phyloP scores from a whole-genome alignment of 2,329 filamentous ascomycete species.

The Aspergillus neoniger region DNA sequence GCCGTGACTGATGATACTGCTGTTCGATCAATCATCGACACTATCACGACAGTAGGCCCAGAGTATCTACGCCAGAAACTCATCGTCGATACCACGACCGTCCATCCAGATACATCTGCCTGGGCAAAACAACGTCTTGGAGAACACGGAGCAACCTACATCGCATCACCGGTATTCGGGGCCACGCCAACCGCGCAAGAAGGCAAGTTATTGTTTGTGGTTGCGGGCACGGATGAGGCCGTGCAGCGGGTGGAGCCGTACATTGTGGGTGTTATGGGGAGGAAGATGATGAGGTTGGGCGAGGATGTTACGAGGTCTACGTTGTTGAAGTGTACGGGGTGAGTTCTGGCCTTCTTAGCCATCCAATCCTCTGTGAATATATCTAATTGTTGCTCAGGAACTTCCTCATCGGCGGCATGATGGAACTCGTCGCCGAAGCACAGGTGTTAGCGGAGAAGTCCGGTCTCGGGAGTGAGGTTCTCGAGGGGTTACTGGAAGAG shows the following conservation, averaged over 20 bases:
- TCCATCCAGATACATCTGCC: not conserved
- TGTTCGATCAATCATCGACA: not conserved
- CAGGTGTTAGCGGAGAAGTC: conserved; percentile 36
- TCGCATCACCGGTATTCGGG: not conserved
- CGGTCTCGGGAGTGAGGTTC: conserved; percentile 23
- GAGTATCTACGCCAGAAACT: not conserved
- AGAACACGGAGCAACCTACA: not conserved
- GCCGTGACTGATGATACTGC: not conserved
- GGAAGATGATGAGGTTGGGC: conserved; percentile 3
- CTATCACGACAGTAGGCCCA: not conserved
- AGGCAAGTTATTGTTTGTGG: not conserved
- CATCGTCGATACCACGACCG: not conserved
- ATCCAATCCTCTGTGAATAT: not conserved
- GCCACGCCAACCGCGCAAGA: not conserved
- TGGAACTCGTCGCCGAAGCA: conserved; percentile 33
- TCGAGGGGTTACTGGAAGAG: conserved; percentile 31
- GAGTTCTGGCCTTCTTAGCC: not conserved
- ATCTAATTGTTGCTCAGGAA: conserved; percentile 10
- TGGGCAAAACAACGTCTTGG: not conserved
- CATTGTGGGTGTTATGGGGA: conserved; percentile 6
- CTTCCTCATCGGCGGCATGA: conserved; percentile 23
- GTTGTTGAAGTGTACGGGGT: conserved; percentile 9
- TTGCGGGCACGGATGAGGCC: not conserved
- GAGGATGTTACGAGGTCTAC: conserved; percentile 1
- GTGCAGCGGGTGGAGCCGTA: conserved; percentile 3